A percentile compares a stretch with the other conserved stretches of the same genome.
Evolutionary conservation across 768 basidiomycete species (phyloP).

Genomic region (Hydnomerulius pinastri): DNA sequence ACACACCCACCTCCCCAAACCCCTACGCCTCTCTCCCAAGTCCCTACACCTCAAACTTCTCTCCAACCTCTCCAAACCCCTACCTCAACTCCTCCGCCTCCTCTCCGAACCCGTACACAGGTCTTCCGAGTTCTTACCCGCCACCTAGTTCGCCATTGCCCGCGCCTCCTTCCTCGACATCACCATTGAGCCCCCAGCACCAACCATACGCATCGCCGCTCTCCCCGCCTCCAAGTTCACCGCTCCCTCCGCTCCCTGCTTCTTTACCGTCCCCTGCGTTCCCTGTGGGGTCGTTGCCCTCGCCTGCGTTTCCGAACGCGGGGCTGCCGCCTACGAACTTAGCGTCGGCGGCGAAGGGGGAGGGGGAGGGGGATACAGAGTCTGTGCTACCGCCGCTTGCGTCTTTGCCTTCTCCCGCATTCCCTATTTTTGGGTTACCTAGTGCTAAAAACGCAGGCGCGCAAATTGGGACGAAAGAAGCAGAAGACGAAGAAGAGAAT

Average conservation of each 20-base stretch:
- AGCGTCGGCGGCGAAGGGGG: background rate
- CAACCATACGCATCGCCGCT: constrained; percentile 11
- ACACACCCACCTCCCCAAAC: too few species aligned
- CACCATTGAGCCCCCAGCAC: background rate
- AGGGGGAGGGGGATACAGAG: background rate
- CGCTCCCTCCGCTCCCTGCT: constrained; percentile 22
- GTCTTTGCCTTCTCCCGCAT: constrained; percentile 12
- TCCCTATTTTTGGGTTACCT: background rate
- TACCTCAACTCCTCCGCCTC: background rate
- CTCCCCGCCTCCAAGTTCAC: constrained; percentile 26
- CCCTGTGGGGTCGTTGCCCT: constrained; percentile 8
- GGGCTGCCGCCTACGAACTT: constrained; percentile 1
- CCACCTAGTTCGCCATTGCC: constrained; percentile 11
- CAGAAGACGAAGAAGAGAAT: background rate
- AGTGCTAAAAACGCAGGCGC: background rate
- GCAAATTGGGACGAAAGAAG: background rate
- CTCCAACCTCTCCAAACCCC: background rate
- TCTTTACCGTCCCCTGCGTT: background rate
- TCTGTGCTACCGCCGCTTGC: too few species aligned
- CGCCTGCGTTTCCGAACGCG: constrained; percentile 7
- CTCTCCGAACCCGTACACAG: background rate
- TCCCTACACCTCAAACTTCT: constrained; percentile 2
- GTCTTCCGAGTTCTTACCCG: background rate
- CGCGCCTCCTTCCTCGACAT: constrained; percentile 9
- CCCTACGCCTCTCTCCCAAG: background rate